phyloP scores from a whole-genome alignment of 108 stramenopile species.

The Pseudonitzschia pungens region DNA sequence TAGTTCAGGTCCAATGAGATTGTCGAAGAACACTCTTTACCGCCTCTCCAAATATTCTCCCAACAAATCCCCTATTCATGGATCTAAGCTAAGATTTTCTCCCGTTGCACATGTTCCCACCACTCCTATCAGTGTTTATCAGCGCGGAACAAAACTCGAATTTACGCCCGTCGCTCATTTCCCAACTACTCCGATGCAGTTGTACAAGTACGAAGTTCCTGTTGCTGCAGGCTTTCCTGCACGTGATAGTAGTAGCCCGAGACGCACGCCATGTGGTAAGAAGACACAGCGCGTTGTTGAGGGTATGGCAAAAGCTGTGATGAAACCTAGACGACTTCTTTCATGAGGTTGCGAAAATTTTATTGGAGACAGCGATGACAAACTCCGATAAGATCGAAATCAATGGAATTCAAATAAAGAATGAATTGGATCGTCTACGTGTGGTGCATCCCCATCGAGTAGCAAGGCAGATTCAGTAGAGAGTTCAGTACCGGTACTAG shows the following conservation, averaged over 20 bases:
- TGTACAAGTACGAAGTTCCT: not conserved
- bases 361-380: not conserved
- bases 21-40: conserved; percentile 17
- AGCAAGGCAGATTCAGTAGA: no score
- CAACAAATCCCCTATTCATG: conserved; percentile 27
- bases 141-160: not conserved
- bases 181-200: not conserved
- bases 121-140: not conserved
- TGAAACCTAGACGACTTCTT: not conserved
- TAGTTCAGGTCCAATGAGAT: conserved; percentile 29
- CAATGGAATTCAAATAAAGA: no score
- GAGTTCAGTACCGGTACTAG: no score
- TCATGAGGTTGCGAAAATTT: not conserved
- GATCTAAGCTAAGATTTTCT: conserved; percentile 22
- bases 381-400: no score
- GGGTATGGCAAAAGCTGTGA: not conserved
- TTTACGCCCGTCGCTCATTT: not conserved
- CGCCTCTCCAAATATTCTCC: conserved; percentile 22
- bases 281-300: not conserved
- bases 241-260: not conserved
- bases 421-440: no score
- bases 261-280: not conserved
- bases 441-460: no score
- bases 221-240: not conserved
- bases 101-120: conserved; percentile 10